Evolutionary conservation across 805 yeast genomes (phyloP).

Genomic region (Torulaspora microellipsoides): DNA sequence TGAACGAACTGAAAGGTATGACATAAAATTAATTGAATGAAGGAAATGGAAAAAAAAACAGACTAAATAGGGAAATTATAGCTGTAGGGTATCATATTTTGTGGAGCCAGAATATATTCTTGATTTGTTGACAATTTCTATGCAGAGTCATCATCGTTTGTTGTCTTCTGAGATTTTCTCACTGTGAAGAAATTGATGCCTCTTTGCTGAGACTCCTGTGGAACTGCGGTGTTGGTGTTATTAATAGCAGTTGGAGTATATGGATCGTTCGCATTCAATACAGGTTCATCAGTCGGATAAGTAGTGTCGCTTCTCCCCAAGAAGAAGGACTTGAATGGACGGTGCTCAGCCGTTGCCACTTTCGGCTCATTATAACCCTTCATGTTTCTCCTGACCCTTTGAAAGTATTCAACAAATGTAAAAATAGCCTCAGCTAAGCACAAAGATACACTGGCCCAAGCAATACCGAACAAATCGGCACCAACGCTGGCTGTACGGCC

Average conservation of each 20-base stretch:
- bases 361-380: conserved; percentile 26
- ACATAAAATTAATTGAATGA: no score
- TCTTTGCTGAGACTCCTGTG: conserved; percentile 28
- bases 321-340: conserved; percentile 42
- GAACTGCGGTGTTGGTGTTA: conserved; percentile 11
- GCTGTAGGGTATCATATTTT: no score
- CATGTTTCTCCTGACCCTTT: conserved; percentile 1
- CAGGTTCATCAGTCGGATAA: conserved; percentile 32
- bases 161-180: conserved; percentile 43
- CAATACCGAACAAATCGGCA: conserved; percentile 51
- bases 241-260: conserved; percentile 4
- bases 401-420: conserved; percentile 1
- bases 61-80: no score
- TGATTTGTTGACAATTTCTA: conserved; percentile 4
- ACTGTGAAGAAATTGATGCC: conserved; percentile 78
- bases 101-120: no score
- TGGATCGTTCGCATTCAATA: conserved; percentile 4
- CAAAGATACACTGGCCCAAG: conserved; percentile 65
- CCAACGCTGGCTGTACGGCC: conserved; percentile 48
- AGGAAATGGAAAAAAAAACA: no score
- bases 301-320: conserved; percentile 43
- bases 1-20: no score
- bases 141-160: conserved; percentile 39
- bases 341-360: conserved; percentile 8
- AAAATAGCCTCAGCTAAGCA: conserved; percentile 14